Percentiles rank a stretch among this genome's conserved stretches.
These are phyloP conservation scores for Iberis pinnata DNA, from an alignment of 345 rosid species.

Conservation along the genomic window DNA sequence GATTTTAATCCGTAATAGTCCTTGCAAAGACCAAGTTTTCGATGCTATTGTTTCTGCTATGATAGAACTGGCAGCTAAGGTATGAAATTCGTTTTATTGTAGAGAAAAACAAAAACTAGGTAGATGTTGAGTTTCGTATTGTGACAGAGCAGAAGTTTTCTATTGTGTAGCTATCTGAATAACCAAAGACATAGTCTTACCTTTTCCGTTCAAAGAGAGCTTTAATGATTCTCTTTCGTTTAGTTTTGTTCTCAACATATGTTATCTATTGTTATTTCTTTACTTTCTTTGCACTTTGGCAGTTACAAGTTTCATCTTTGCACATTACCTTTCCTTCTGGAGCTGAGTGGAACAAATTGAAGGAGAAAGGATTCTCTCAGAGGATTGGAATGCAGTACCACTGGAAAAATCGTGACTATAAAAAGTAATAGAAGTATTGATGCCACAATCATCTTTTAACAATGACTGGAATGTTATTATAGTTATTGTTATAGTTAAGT, in stretches of 20 bases:
- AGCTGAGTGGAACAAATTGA: slow-evolving; percentile 61
- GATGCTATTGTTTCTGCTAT: slow-evolving; percentile 57
- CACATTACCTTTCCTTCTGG: slow-evolving; percentile 85
- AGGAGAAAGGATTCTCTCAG: slow-evolving; percentile 66
- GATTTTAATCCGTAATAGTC: slow-evolving; percentile 56
- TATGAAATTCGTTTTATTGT: slow-evolving; percentile 23
- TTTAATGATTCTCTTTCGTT: not conserved
- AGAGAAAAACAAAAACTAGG: not conserved
- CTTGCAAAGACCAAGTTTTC: slow-evolving; percentile 61
- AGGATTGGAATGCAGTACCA: slow-evolving; percentile 96
- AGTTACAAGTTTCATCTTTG: slow-evolving; percentile 77
- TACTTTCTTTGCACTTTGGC: slow-evolving; percentile 17
- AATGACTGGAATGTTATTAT: no score
- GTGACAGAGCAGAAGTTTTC: not conserved
- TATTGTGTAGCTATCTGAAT: not conserved
- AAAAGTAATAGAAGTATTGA: slow-evolving; percentile 39
- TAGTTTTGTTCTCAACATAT: not conserved
- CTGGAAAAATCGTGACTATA: slow-evolving; percentile 81
- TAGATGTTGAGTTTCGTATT: not conserved
- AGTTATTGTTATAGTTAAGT: not conserved
- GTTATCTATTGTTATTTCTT: slow-evolving; percentile 8
- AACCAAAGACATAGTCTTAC: not conserved
- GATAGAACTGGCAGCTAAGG: slow-evolving; percentile 65
- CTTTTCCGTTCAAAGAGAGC: not conserved
- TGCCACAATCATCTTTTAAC: not conserved